Percentiles rank a stretch among this genome's conserved stretches.
These are phyloP conservation scores for Gossypium schwendimanii DNA, from an alignment of 441 rosid genomes.

Conservation along the genomic window DNA sequence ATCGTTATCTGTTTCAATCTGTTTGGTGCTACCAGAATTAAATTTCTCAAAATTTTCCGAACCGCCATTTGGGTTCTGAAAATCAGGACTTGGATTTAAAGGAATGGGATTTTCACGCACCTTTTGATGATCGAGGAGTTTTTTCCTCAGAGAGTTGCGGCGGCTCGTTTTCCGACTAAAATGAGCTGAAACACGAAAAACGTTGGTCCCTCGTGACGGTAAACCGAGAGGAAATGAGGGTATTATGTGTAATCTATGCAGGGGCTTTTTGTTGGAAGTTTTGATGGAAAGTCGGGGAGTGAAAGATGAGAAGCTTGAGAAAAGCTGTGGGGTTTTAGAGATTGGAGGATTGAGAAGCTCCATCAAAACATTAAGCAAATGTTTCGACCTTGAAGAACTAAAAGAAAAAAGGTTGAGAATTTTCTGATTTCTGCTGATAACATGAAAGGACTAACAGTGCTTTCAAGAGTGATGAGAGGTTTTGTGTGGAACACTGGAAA, in stretches of 20 bases:
- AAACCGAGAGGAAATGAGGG: slow-evolving; percentile 22
- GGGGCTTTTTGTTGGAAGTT: slow-evolving; percentile 18
- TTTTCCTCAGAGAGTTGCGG: slow-evolving; percentile 66
- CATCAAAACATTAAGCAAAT: slow-evolving; percentile 22
- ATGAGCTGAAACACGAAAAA: slow-evolving; percentile 45
- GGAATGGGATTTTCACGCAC: slow-evolving; percentile 38
- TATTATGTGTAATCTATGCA: slow-evolving; percentile 11
- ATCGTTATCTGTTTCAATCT: slow-evolving; percentile 10
- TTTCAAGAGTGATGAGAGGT: slow-evolving; percentile 7
- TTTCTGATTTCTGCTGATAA: neutral
- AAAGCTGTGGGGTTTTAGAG: slow-evolving; percentile 15
- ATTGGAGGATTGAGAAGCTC: slow-evolving; percentile 32
- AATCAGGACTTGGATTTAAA: slow-evolving; percentile 28
- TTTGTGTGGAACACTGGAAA: neutral
- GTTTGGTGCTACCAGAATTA: slow-evolving; percentile 17
- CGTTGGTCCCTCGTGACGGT: slow-evolving; percentile 9
- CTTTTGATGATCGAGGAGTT: slow-evolving; percentile 43
- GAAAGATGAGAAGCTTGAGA: slow-evolving; percentile 18
- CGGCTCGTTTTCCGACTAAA: slow-evolving; percentile 48
- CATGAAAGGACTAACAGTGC: neutral
- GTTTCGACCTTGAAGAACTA: neutral
- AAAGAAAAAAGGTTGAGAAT: neutral
- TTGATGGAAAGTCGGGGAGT: slow-evolving; percentile 26
- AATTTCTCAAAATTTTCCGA: slow-evolving; percentile 3
- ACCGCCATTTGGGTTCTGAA: slow-evolving; percentile 13